Conservation (phyloP, 2,329 filamentous ascomycete genomes). For the Verticillium dahliae region DNA sequence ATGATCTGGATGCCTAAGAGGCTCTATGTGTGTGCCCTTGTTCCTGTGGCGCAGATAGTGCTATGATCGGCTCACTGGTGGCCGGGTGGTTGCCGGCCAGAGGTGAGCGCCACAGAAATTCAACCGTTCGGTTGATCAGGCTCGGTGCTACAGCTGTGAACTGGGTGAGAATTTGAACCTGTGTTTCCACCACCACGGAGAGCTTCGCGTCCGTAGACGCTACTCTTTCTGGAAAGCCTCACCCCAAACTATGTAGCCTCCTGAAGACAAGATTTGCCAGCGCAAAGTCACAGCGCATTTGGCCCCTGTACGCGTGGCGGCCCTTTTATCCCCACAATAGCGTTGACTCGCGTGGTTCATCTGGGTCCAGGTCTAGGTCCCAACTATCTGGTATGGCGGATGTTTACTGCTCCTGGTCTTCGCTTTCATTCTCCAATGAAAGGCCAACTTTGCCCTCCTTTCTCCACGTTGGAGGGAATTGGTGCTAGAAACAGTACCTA, state of each 20-base stretch:
- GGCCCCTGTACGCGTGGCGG: not conserved
- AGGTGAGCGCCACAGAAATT: not conserved
- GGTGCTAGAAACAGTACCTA: too few relatives aligned
- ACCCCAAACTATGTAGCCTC: not conserved
- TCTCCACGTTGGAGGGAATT: not conserved
- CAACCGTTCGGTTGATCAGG: not conserved
- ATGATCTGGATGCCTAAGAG: not conserved
- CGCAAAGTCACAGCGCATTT: not conserved
- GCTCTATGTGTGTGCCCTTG: not conserved
- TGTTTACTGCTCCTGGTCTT: not conserved
- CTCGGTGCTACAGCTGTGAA: not conserved
- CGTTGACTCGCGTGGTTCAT: not conserved
- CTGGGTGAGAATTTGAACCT: not conserved
- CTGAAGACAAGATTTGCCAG: not conserved
- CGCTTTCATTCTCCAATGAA: not conserved
- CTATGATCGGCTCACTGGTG: not conserved
- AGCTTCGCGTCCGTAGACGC: not conserved
- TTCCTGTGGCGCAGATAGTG: not conserved
- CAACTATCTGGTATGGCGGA: not conserved
- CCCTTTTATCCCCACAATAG: not conserved
- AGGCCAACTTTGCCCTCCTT: not conserved
- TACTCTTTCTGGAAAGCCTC: not conserved
- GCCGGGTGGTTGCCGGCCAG: not conserved
- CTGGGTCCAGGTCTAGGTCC: not conserved
- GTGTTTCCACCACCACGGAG: not conserved